Evolutionary conservation across 805 yeast species (phyloP).

Genomic region (Myxozyma monticola): DNA sequence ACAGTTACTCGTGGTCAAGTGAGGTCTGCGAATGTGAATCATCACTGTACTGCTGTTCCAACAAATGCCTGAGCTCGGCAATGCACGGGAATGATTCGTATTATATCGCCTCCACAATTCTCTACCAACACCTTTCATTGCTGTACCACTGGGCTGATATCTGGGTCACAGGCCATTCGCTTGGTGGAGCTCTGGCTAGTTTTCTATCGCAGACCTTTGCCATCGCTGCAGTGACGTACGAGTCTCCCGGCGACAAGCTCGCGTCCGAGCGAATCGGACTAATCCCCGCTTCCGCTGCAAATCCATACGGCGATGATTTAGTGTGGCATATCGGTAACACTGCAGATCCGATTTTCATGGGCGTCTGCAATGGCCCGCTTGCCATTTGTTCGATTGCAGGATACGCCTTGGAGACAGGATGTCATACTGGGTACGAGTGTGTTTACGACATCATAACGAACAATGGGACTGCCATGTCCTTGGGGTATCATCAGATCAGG

Average conservation of each 20-base stretch:
- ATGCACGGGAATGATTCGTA: slow-evolving; percentile 73
- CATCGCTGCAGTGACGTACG: slow-evolving; percentile 83
- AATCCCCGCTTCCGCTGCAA: no score
- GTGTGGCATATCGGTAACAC: slow-evolving; percentile 96
- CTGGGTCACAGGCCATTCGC: slow-evolving; percentile 94
- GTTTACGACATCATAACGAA: slow-evolving; percentile 87
- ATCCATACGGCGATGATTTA: slow-evolving; percentile 73
- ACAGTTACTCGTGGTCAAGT: slow-evolving; percentile 78
- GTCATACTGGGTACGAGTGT: slow-evolving; percentile 88
- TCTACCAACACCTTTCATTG: slow-evolving; percentile 67
- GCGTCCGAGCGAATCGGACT: slow-evolving; percentile 83
- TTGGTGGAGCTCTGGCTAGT: slow-evolving; percentile 85
- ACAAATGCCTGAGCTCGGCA: slow-evolving; percentile 78
- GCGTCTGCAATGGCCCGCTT: slow-evolving; percentile 92
- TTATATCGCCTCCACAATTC: slow-evolving; percentile 73
- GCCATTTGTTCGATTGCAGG: slow-evolving; percentile 89
- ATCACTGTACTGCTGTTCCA: slow-evolving; percentile 80
- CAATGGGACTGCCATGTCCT: slow-evolving; percentile 84
- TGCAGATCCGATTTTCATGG: slow-evolving; percentile 96
- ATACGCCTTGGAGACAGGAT: slow-evolving; percentile 93
- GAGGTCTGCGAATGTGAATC: slow-evolving; percentile 84
- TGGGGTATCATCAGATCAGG: slow-evolving; percentile 86
- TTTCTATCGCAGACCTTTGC: slow-evolving; percentile 88
- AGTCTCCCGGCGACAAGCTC: slow-evolving; percentile 88
- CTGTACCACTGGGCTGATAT: slow-evolving; percentile 70